Evolutionary conservation across 2,329 filamentous ascomycete genomes (phyloP), one percentile per base, ranked within the genome.

Genomic region (Fusarium penzigii): DNA sequence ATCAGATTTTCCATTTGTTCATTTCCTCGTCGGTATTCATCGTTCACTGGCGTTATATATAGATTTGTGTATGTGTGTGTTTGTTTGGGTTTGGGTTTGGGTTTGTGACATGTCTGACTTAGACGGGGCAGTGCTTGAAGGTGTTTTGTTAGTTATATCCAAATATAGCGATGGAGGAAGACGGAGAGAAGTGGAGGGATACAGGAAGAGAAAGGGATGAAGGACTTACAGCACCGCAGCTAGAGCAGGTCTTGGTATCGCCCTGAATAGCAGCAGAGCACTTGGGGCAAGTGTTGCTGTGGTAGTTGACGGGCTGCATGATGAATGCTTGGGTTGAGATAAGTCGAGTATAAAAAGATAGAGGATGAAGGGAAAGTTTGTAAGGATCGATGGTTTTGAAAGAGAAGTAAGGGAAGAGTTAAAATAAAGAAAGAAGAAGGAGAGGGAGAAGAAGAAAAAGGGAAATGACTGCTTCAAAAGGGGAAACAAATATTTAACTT

Each of bases 181-280:
- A 11, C 6, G 38, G 29, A 25, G 5, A 29, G 5, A 17, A 17
- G 44, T n/a, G 29, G 17, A 42, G 39, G 29, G 36, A 29, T 7
- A 17, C 17, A 13, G 29, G 36, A 20, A 12, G 13, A 14, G 9
- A 25, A 44, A 7, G 7, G 39, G 29, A 10, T 14, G 29, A 13
- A 17, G 34, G 34, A 75, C 81, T 64, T 75, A 85, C 82, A 64
- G 82, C 80, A 50, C 82, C 82, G 72, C 82, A 85, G 52, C 75
- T 72, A 52, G 65, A 62, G 74, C 82, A 85, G 55, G 74, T 76
- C 80, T 85, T 85, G 72, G 63, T 62, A 40, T 64, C 62, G 61
- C 73, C 73, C 43, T 69, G 64, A 61, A 77, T 75, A 65, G 72
- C 55, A 62, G 74, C 71, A 63, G 75, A 77, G 75, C 82, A 85